These are phyloP conservation scores for Volvox africanus DNA, from an alignment of 139 green algal genomes.

Conservation along the genomic window DNA sequence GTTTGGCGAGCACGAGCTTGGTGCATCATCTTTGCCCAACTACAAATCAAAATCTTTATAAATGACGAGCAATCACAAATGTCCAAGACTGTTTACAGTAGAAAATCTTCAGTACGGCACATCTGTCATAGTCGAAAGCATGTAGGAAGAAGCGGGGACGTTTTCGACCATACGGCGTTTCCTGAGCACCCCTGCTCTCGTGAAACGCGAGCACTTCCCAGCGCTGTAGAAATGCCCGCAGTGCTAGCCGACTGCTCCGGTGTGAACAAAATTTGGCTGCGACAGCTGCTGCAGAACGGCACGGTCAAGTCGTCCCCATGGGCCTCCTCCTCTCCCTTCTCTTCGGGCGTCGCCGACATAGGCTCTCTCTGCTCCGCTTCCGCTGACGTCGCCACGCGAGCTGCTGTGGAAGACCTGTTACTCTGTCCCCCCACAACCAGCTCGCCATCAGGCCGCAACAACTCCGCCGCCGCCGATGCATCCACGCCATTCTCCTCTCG, in stretches of 20 bases:
- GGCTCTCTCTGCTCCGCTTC: background rate
- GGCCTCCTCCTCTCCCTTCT: background rate
- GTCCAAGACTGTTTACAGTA: background rate
- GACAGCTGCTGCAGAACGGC: conserved; percentile 35
- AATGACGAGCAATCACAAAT: background rate
- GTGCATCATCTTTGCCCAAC: background rate
- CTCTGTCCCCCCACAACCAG: too few species aligned
- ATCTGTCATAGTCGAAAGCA: background rate
- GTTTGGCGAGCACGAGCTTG: background rate
- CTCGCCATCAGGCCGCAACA: too few species aligned
- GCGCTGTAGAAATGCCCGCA: too few species aligned
- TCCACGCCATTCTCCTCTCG: too few species aligned
- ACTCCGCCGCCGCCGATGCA: too few species aligned
- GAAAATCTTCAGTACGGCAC: background rate
- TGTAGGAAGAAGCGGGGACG: background rate
- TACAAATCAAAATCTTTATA: background rate
- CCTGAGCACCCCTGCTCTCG: background rate
- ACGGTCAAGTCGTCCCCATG: background rate
- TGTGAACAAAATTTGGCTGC: conserved; percentile 19
- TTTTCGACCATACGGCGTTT: background rate
- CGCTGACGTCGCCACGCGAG: background rate
- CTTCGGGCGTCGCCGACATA: background rate
- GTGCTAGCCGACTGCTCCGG: background rate
- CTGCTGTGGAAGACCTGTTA: background rate
- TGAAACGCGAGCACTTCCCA: background rate